phyloP scores from a whole-genome alignment of 768 basidiomycete species.

The Postia placenta region DNA sequence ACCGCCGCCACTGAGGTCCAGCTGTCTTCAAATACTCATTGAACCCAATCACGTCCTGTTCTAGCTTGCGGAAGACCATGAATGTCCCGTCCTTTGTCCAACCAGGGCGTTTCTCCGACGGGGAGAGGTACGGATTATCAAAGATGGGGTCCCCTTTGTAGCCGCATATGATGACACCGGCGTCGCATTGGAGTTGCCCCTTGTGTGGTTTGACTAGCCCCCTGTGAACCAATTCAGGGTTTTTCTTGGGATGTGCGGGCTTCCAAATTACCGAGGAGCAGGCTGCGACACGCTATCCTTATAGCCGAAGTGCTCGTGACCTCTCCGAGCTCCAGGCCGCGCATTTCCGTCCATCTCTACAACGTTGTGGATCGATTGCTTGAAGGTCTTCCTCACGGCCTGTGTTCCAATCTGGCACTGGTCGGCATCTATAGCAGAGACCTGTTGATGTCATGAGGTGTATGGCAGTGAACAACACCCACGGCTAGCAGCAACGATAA shows the following conservation, averaged over 20 bases:
- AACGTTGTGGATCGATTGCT: background rate
- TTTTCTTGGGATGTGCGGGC: constrained; percentile 16
- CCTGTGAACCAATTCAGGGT: background rate
- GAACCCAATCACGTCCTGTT: background rate
- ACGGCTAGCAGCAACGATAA: constrained; percentile 2
- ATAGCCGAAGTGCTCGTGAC: constrained; percentile 51
- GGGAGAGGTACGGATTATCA: background rate
- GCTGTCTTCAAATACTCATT: background rate
- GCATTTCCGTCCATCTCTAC: constrained; percentile 23
- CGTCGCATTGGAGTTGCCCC: constrained; percentile 28
- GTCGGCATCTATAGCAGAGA: too few species aligned
- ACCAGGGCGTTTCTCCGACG: background rate
- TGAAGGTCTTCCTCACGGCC: background rate
- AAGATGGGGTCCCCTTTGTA: constrained; percentile 32
- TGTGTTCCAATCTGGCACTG: too few species aligned
- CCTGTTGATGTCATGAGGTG: too few species aligned
- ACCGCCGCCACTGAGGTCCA: background rate
- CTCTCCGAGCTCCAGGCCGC: constrained; percentile 30
- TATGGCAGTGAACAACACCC: too few species aligned
- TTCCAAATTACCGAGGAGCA: constrained; percentile 26
- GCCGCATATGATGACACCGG: constrained; percentile 41
- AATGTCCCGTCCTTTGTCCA: constrained; percentile 1
- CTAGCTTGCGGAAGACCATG: constrained; percentile 3
- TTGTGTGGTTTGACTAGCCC: constrained; percentile 4
- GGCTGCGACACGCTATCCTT: constrained; percentile 50